A percentile compares a stretch with the other conserved stretches of the same genome.
Evolutionary conservation across 2,329 filamentous ascomycete genomes (phyloP).

Genomic region (Cucurbitaria berberidis): DNA sequence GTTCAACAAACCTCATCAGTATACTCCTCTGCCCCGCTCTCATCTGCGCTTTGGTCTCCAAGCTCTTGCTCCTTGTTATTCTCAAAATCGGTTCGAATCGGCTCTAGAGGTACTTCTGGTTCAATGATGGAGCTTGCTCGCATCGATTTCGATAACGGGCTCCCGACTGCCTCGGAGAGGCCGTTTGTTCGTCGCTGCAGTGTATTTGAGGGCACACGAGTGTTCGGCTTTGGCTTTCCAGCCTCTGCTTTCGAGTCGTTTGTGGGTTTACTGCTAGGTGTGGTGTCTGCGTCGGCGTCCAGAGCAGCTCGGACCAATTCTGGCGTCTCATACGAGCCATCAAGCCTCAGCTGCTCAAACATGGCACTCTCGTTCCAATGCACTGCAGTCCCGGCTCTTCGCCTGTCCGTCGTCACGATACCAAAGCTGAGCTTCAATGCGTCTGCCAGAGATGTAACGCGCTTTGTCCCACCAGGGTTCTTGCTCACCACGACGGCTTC

Average conservation of each 20-base stretch:
- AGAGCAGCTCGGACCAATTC: constrained; percentile 38
- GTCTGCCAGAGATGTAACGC: constrained; percentile 94
- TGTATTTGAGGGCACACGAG: constrained; percentile 33
- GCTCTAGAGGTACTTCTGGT: constrained; percentile 37
- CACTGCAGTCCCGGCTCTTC: constrained; percentile 55
- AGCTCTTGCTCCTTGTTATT: constrained; percentile 21
- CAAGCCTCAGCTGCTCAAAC: constrained; percentile 56
- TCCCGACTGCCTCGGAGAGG: constrained; percentile 29
- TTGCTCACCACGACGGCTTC: constrained; percentile 97
- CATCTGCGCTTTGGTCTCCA: constrained; percentile 26
- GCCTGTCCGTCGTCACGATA: constrained; percentile 83
- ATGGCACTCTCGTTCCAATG: constrained; percentile 79
- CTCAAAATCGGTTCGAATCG: constrained; percentile 28
- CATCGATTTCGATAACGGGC: constrained; percentile 46
- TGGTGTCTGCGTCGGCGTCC: constrained; percentile 45
- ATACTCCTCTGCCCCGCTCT: constrained; percentile 55
- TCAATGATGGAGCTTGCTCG: constrained; percentile 44
- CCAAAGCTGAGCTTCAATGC: constrained; percentile 97
- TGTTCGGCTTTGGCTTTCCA: constrained; percentile 34
- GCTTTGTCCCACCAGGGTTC: constrained; percentile 95
- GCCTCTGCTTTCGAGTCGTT: constrained; percentile 34
- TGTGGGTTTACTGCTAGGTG: constrained; percentile 31
- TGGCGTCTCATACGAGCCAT: constrained; percentile 51
- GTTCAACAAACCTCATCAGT: constrained; percentile 66
- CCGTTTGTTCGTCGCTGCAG: constrained; percentile 41